Conservation (phyloP, 257 asterid species). For the Schizonepeta tenuifolia region DNA sequence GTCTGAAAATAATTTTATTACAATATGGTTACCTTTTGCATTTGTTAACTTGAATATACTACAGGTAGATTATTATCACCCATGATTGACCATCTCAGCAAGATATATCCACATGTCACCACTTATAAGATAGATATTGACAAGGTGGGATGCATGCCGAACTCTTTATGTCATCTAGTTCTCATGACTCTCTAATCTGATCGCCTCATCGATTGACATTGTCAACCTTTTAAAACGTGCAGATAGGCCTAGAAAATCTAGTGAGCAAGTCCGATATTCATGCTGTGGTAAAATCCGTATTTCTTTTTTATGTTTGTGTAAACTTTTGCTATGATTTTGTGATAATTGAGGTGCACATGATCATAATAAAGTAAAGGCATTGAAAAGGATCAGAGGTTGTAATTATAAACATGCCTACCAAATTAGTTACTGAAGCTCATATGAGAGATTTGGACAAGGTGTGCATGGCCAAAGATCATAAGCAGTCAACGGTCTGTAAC, state of each 20-base stretch:
- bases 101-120: conserved; percentile 88
- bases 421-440: not conserved
- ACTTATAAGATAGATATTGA: conserved; percentile 92
- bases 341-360: not conserved
- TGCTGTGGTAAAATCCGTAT: conserved; percentile 65
- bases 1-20: conserved; percentile 12
- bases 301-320: conserved; percentile 14
- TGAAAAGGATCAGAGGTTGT: conserved; percentile 1
- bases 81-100: conserved; percentile 73
- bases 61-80: conserved; percentile 89
- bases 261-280: conserved; percentile 63
- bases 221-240: conserved; percentile 44
- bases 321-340: not conserved
- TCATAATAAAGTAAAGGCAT: not conserved
- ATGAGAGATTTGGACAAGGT: conserved; percentile 13
- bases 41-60: conserved; percentile 20
- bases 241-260: conserved; percentile 73
- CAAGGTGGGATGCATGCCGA: conserved; percentile 50
- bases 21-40: conserved; percentile 1
- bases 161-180: conserved; percentile 17
- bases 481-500: not conserved
- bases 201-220: conserved; percentile 17
- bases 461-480: not conserved
- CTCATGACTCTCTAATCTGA: not conserved
- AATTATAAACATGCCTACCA: not conserved